Evolutionary conservation across 2,329 filamentous ascomycete species (phyloP).

Genomic region (Coleophoma cylindrospora): DNA sequence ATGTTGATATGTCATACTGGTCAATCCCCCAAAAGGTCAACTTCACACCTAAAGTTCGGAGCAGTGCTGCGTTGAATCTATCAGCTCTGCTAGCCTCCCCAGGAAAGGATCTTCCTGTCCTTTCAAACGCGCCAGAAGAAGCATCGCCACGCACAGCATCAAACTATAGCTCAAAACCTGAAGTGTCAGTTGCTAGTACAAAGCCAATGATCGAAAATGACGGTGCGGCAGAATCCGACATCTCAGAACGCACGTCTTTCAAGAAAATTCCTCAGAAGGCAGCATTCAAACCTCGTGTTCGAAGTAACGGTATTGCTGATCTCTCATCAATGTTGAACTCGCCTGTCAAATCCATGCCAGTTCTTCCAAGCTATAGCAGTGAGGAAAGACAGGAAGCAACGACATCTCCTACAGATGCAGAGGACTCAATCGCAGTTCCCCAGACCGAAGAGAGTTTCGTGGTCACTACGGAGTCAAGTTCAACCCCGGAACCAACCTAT

Average conservation of each 20-base stretch:
- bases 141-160: neutral
- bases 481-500: neutral
- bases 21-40: constrained; percentile 26
- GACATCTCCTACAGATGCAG: neutral
- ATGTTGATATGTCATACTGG: constrained; percentile 17
- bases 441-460: neutral
- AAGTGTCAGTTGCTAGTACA: neutral
- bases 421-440: neutral
- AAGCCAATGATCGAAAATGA: neutral
- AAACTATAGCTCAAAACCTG: neutral
- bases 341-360: neutral
- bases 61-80: constrained; percentile 15
- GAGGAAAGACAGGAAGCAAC: neutral
- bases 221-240: neutral
- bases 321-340: neutral
- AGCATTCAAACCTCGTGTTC: constrained; percentile 12
- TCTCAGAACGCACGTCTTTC: constrained; percentile 6
- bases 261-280: constrained; percentile 22
- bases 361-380: neutral
- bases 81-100: constrained; percentile 23
- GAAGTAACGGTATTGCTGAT: neutral
- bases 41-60: constrained; percentile 21
- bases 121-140: constrained; percentile 8
- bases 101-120: constrained; percentile 15
- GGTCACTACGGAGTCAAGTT: neutral